Evolutionary conservation across 2,329 filamentous ascomycete species (phyloP).

Genomic region (Fusarium ramigenum): DNA sequence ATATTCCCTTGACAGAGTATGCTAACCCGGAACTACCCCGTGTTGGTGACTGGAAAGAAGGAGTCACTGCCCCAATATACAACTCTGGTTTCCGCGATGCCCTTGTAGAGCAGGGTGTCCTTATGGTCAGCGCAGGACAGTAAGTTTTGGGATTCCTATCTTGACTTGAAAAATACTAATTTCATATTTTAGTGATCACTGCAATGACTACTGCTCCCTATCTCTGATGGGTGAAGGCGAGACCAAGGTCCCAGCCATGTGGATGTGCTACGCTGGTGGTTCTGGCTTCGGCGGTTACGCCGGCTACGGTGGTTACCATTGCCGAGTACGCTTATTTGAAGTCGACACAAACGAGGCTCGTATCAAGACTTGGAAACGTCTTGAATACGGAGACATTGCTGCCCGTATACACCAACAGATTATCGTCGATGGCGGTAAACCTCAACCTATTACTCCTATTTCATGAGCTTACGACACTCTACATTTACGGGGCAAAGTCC

Average conservation of each 20-base stretch:
- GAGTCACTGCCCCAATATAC: slow-evolving; percentile 85
- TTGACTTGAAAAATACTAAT: slow-evolving; percentile 30
- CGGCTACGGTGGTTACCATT: slow-evolving; percentile 85
- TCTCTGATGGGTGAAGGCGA: slow-evolving; percentile 55
- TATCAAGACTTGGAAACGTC: slow-evolving; percentile 90
- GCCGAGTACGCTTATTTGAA: slow-evolving; percentile 88
- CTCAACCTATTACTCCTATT: slow-evolving; percentile 31
- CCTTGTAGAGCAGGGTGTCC: slow-evolving; percentile 83
- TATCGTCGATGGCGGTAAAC: slow-evolving; percentile 69
- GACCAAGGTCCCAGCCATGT: slow-evolving; percentile 73
- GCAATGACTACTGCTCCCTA: slow-evolving; percentile 94
- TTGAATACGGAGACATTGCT: slow-evolving; percentile 71
- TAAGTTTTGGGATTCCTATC: slow-evolving; percentile 56
- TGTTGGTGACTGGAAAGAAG: slow-evolving; percentile 78
- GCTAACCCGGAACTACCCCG: slow-evolving; percentile 67
- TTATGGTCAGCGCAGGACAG: slow-evolving; percentile 92
- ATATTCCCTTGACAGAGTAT: slow-evolving; percentile 95
- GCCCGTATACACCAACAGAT: slow-evolving; percentile 70
- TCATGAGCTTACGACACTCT: slow-evolving; percentile 28
- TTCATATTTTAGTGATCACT: slow-evolving; percentile 73
- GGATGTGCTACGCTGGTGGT: slow-evolving; percentile 98
- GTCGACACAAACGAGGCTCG: slow-evolving; percentile 90
- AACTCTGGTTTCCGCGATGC: slow-evolving; percentile 95
- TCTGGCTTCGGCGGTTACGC: slow-evolving; percentile 95
- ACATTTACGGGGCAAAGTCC: background rate